Evolutionary conservation across 83 land plant species (phyloP).

Genomic region (Diphasiastrum complanatum): DNA sequence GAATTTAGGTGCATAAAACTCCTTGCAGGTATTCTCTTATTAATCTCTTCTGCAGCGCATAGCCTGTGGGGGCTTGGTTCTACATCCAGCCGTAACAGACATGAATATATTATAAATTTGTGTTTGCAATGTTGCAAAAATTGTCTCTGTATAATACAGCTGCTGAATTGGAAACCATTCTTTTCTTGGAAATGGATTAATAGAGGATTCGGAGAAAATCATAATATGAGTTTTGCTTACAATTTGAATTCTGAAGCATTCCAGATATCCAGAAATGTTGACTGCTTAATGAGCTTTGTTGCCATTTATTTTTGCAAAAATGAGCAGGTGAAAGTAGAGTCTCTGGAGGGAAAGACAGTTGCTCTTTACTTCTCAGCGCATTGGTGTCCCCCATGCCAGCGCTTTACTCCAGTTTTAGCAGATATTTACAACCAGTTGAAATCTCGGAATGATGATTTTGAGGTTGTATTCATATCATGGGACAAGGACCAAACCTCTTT

Average conservation of each 20-base stretch:
- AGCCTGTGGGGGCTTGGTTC: too few relatives aligned
- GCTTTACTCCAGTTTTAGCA: slow-evolving; percentile 34
- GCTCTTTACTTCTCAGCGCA: slow-evolving; percentile 48
- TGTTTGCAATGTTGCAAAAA: too few relatives aligned
- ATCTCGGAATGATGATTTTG: slow-evolving; percentile 48
- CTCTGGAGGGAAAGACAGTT: slow-evolving; percentile 46
- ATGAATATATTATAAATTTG: too few relatives aligned
- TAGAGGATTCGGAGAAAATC: background rate
- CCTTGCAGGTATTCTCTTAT: too few relatives aligned
- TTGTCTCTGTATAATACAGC: too few relatives aligned
- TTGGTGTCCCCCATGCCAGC: slow-evolving; percentile 43
- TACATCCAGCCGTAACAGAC: too few relatives aligned
- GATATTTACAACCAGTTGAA: slow-evolving; percentile 38
- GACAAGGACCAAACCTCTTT: slow-evolving; percentile 41
- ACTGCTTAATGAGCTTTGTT: background rate
- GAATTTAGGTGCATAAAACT: too few relatives aligned
- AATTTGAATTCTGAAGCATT: background rate
- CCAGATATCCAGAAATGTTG: background rate
- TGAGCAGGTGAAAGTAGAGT: slow-evolving; percentile 31
- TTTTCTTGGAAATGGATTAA: background rate
- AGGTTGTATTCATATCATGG: slow-evolving; percentile 45
- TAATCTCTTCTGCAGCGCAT: too few relatives aligned
- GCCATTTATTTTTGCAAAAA: background rate
- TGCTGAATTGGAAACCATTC: background rate
- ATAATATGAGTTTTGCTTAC: background rate